Base-by-base conservation (phyloP, 805 yeast genomes). In the Candida schatavii region DNA sequence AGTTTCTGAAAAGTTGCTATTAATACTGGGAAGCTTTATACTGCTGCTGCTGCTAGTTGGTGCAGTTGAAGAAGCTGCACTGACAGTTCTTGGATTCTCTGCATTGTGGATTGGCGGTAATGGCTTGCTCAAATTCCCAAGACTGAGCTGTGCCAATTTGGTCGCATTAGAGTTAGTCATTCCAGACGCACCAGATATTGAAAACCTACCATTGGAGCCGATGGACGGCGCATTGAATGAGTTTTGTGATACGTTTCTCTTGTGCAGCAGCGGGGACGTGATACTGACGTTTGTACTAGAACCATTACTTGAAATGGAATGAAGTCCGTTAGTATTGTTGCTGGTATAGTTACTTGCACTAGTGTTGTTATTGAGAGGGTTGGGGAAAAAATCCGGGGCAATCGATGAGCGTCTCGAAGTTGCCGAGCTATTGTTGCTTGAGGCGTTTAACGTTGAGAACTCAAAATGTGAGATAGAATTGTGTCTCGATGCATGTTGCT, bases 331-430 rank as follows among this genome's bases (percentile, higher is more conserved):
- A 23, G 13, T 31, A 31, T 22, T 22, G 15, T 33, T 33, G 25
- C 17, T 18, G 18, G 35, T 17, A 22, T 13, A 7, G 21, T 31
- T 31, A 18, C 18, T 11, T 6, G 15, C 19, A 15, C 19, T 31
- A 5, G 35, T 5, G 19, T 22, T 31, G 19, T 31, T 23, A 28
- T 56, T 57, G 37, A 61, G 47, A 7, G 71, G 70, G 46, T 63
- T 68, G 4, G 74, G 73, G 56, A 68, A 70, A 39, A 67, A 55
- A 43, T 72, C 77, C 6, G 68, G 74, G 3, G 72, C 74, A 35
- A 68, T 49, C 3, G 73, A 66, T 5, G 74, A 66, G 40, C 74
- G 62, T 49, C 77, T 58, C 40, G 70, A 63, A 32, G 48, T 55
- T 20, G 51, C 32, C 4, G 59, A 55, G 9, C 68, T 58, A 38